These are phyloP conservation scores for Claviceps sp. DNA, from an alignment of 2,329 filamentous ascomycete genomes.

Conservation along the genomic window DNA sequence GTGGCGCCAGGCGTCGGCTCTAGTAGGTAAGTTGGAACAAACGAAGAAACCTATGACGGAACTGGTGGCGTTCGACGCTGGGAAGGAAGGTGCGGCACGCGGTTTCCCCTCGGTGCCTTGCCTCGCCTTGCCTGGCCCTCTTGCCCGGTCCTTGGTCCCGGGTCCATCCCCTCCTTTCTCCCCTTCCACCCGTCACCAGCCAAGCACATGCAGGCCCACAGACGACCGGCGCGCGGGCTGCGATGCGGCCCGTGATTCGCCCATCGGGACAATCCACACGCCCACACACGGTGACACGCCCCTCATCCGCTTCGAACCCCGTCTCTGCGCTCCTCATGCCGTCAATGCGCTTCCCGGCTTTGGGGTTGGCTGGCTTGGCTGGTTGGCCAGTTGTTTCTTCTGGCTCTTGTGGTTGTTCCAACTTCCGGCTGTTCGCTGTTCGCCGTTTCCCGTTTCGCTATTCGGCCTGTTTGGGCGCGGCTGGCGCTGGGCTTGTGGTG, in stretches of 20 bases:
- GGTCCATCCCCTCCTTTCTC: conserved; percentile 3
- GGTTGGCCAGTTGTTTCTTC: not conserved
- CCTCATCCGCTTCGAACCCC: not conserved
- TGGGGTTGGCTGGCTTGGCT: not conserved
- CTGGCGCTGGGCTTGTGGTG: not conserved
- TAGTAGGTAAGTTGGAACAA: too few species aligned
- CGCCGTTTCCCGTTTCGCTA: too few species aligned
- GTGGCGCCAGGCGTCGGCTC: too few species aligned
- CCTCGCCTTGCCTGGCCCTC: not conserved
- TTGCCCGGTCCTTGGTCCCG: conserved; percentile 5
- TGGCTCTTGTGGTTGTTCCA: too few species aligned
- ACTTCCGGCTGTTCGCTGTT: too few species aligned
- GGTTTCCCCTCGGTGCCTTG: not conserved
- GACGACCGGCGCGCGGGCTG: not conserved
- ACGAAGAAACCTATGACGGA: too few species aligned
- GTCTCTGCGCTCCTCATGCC: too few species aligned
- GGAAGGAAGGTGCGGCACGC: not conserved
- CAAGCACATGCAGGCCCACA: not conserved
- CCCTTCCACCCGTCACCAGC: not conserved
- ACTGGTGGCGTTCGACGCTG: too few species aligned
- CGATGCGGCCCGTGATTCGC: not conserved
- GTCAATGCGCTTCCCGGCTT: not conserved
- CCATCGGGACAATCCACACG: not conserved
- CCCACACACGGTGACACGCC: not conserved
- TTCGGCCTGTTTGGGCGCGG: too few species aligned